Base-by-base conservation (phyloP, 1,284 basidiomycete species). In the Cutaneotrichosporon sp. region DNA sequence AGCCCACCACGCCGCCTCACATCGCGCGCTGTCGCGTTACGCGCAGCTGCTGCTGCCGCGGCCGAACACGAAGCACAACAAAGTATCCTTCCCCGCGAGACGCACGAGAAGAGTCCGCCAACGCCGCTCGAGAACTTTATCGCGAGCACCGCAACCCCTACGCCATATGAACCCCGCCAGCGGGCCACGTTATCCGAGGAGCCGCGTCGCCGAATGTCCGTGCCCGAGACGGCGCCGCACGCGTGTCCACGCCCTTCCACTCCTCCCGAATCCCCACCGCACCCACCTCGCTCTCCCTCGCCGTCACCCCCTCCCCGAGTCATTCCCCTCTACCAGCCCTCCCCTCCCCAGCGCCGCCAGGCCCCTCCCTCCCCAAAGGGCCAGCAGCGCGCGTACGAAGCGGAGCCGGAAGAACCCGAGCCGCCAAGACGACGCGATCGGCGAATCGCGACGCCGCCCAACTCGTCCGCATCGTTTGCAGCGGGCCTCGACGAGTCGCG, bases 391-490 rank as follows among this genome's bases (percentile, higher is more conserved):
- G 34, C 42, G 18, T n/a, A 46, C 32, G 50, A 57, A n/a, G 36
- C 34, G 22, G 56, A 58, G 26, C 38, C 22, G 10, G 34, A 53
- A 53, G 18, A 46, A 46, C 46, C 32, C 57, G 40, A 50, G 57
- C 22, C 26, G 22, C 13, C 36, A 30, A 51, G 26, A 38, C 47
- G 50, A 8, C 30, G n/a, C 16, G 46, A 34, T 31, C 36, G 55
- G n/a, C 14, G 22, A 9, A 56, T 69, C 34, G 65, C 64, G 13
- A 18, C 57, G 3, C 66, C 66, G 14, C 69, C 67, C 9, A 70
- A 73, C 55, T 67, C 73, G 30, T 69, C 70, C 14, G 67, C 63
- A 4, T 55, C 67, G 3, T 79, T 79, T 51, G 76, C 70, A 0
- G 55, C 65, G 5, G 71, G 72, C 13, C 60, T 74, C 1, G 69